These are phyloP conservation scores for Saccharomycopsis sp. DNA, from an alignment of 805 yeast species.

Conservation along the genomic window DNA sequence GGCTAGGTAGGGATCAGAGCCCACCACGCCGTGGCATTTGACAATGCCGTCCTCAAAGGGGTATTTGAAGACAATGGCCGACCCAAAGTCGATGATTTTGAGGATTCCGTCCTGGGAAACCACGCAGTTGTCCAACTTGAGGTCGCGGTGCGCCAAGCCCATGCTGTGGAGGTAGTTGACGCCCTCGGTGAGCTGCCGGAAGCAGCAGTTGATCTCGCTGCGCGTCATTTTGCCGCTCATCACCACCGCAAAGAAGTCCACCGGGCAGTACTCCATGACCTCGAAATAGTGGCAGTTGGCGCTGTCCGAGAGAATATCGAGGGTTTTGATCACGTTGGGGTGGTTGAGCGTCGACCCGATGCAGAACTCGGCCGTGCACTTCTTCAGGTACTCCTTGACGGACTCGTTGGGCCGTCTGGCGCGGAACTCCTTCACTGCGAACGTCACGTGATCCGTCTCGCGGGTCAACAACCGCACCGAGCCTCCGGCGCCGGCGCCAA, in stretches of 20 bases:
- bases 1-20: conserved; percentile 81
- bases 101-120: conserved; percentile 66
- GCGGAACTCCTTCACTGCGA: conserved; percentile 81
- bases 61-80: conserved; percentile 75
- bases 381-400: conserved; percentile 72
- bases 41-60: conserved; percentile 59
- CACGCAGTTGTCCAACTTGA: conserved; percentile 79
- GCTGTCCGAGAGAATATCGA: conserved; percentile 56
- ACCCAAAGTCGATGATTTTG: conserved; percentile 76
- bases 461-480: conserved; percentile 67
- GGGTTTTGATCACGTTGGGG: conserved; percentile 72
- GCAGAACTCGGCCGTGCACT: conserved; percentile 84
- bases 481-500: conserved; percentile 88
- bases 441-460: conserved; percentile 60
- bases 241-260: conserved; percentile 79
- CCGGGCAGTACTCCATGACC: conserved; percentile 82
- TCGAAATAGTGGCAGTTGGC: conserved; percentile 68
- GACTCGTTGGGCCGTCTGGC: conserved; percentile 64
- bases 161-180: conserved; percentile 66
- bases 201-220: conserved; percentile 74
- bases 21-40: conserved; percentile 70
- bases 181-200: conserved; percentile 68
- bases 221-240: conserved; percentile 82
- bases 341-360: conserved; percentile 78
- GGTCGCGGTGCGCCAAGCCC: conserved; percentile 79